A percentile compares a stretch with the other conserved stretches of the same genome.
Conservation (phyloP, 352 stramenopile species). For the Phytophthora lateralis region DNA sequence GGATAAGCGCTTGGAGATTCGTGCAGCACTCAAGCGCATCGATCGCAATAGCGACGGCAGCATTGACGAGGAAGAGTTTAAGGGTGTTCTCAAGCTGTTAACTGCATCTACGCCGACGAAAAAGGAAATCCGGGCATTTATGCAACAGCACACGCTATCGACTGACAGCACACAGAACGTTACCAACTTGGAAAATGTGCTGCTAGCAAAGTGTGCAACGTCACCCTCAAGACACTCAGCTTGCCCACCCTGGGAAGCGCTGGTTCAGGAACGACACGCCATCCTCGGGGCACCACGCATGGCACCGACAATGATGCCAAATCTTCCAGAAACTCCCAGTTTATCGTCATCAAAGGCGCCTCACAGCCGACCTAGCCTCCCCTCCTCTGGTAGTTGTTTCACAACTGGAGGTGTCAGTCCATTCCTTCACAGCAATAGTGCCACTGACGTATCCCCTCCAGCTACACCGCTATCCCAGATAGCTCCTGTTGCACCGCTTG, state of each 20-base stretch:
- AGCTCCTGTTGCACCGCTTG: constrained; percentile 25
- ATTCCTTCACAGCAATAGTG: constrained; percentile 13
- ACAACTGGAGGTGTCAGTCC: neutral
- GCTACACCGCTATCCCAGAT: constrained; percentile 14
- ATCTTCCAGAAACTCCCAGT: constrained; percentile 2
- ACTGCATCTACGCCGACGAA: constrained; percentile 73
- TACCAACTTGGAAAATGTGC: constrained; percentile 70
- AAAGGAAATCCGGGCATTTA: constrained; percentile 72
- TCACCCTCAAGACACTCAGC: constrained; percentile 76
- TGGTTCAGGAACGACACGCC: constrained; percentile 79
- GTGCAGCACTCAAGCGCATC: constrained; percentile 69
- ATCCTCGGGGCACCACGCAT: constrained; percentile 28
- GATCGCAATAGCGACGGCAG: constrained; percentile 58
- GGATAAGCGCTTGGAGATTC: constrained; percentile 83
- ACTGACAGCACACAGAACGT: constrained; percentile 57
- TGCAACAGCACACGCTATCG: constrained; percentile 58
- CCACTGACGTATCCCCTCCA: constrained; percentile 17
- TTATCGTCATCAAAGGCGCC: constrained; percentile 3
- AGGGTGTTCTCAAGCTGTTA: constrained; percentile 78
- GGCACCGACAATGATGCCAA: constrained; percentile 6
- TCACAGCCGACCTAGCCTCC: constrained; percentile 13
- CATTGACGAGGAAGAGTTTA: constrained; percentile 83
- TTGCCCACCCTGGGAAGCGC: constrained; percentile 70
- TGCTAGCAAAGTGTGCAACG: constrained; percentile 72
- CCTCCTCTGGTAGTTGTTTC: constrained; percentile 6